These are phyloP conservation scores for Mycosphaerella arachidis DNA, from an alignment of 2,329 filamentous ascomycete species.

Conservation along the genomic window DNA sequence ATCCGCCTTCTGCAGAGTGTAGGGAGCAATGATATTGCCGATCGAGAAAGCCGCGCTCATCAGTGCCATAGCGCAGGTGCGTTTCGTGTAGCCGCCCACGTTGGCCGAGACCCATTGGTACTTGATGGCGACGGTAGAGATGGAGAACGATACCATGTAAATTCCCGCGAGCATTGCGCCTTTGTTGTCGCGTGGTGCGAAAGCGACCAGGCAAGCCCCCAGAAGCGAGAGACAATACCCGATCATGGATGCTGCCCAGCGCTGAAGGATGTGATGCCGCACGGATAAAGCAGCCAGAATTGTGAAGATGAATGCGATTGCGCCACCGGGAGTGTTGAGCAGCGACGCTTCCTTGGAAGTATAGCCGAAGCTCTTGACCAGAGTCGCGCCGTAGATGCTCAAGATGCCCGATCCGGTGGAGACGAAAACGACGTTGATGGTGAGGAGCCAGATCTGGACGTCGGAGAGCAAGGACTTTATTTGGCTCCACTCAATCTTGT, in stretches of 20 bases:
- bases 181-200: slow-evolving; percentile 36
- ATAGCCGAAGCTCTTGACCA: slow-evolving; percentile 32
- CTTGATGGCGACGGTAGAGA: slow-evolving; percentile 16
- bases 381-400: slow-evolving; percentile 32
- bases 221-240: slow-evolving; percentile 8
- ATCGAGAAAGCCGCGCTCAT: slow-evolving; percentile 27
- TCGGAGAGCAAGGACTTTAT: slow-evolving; percentile 56
- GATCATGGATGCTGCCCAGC: slow-evolving; percentile 25
- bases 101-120: slow-evolving; percentile 40
- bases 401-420: slow-evolving; percentile 41
- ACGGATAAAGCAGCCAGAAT: slow-evolving; percentile 6
- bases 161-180: slow-evolving; percentile 40
- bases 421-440: slow-evolving; percentile 18
- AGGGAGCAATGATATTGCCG: slow-evolving; percentile 40
- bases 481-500: slow-evolving; percentile 47
- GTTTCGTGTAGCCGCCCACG: slow-evolving; percentile 68
- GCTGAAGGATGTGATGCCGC: slow-evolving; percentile 20
- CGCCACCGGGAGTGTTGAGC: slow-evolving; percentile 55
- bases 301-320: slow-evolving; percentile 40
- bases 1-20: slow-evolving; percentile 36
- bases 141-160: slow-evolving; percentile 37
- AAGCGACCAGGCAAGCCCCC: slow-evolving; percentile 28
- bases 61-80: slow-evolving; percentile 53
- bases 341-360: slow-evolving; percentile 28
- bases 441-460: slow-evolving; percentile 41